Evolutionary conservation across 2,329 filamentous ascomycete species (phyloP).

Genomic region (Metarhizium robertsii): DNA sequence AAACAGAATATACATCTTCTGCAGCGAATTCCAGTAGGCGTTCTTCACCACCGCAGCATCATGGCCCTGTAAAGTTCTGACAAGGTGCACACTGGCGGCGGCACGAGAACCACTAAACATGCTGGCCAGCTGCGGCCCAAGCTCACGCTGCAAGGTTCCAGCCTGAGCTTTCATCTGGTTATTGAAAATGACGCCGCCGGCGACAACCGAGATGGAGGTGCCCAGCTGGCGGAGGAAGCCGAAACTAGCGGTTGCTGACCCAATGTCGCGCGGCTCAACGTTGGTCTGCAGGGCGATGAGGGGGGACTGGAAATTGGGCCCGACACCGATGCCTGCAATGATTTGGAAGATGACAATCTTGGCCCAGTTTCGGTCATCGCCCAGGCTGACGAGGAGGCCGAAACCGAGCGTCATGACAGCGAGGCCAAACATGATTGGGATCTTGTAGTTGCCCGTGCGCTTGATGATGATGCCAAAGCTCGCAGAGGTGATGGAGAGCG

Average conservation of each 20-base stretch:
- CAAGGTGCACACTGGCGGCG: constrained; percentile 48
- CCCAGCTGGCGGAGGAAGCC: constrained; percentile 60
- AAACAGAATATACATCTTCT: constrained; percentile 50
- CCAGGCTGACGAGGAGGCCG: constrained; percentile 54
- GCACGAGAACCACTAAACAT: constrained; percentile 50
- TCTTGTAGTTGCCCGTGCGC: constrained; percentile 57
- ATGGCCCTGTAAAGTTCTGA: constrained; percentile 38
- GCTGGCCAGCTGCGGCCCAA: constrained; percentile 40
- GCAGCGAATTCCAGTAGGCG: constrained; percentile 40
- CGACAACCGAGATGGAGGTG: constrained; percentile 57
- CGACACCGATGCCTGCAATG: constrained; percentile 53
- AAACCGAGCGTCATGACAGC: constrained; percentile 53
- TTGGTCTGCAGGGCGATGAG: constrained; percentile 59
- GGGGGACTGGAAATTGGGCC: constrained; percentile 60
- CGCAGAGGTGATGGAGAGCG: constrained; percentile 55
- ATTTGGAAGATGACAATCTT: constrained; percentile 54
- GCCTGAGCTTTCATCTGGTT: constrained; percentile 58
- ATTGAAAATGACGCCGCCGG: constrained; percentile 73
- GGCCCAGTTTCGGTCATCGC: constrained; percentile 42
- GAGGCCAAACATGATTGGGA: constrained; percentile 50
- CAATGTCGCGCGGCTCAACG: constrained; percentile 53
- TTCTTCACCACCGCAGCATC: constrained; percentile 32
- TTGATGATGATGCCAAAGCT: constrained; percentile 46
- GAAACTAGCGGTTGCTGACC: constrained; percentile 58
- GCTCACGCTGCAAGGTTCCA: constrained; percentile 33